Conservation (phyloP, 495 filamentous ascomycete genomes). For the Astrothelium macrocarpum region DNA sequence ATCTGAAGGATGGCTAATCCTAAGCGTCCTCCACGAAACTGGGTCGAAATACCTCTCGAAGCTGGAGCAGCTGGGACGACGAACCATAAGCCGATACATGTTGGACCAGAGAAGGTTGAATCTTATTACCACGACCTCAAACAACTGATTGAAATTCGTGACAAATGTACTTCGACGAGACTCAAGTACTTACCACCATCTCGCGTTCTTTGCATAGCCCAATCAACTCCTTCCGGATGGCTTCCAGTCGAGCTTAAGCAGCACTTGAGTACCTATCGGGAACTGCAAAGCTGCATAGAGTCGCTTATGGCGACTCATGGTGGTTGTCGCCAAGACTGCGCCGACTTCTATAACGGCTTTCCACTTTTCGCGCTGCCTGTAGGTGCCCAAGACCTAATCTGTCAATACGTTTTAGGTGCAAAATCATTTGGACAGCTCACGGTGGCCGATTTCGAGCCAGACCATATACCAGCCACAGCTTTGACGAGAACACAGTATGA, state of each 20-base stretch:
- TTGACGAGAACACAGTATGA: slow-evolving; percentile 1
- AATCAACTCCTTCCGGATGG: too few species aligned
- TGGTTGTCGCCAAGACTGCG: not conserved
- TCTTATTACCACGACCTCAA: not conserved
- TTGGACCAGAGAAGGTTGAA: not conserved
- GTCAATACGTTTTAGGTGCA: not conserved
- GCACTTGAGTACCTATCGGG: not conserved
- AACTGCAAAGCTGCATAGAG: not conserved
- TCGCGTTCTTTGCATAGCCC: not conserved
- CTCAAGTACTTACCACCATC: not conserved
- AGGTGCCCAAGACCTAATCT: not conserved
- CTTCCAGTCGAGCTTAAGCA: too few species aligned
- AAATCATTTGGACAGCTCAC: not conserved
- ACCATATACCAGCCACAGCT: not conserved
- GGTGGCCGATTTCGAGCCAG: not conserved
- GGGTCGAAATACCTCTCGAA: not conserved
- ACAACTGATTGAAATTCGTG: not conserved
- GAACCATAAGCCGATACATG: not conserved
- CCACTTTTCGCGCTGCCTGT: not conserved
- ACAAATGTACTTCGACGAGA: not conserved
- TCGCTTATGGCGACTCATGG: not conserved
- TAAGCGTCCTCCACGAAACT: not conserved
- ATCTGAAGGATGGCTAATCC: not conserved
- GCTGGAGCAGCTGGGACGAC: not conserved
- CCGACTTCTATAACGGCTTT: not conserved